A percentile compares a stretch with the other conserved stretches of the same genome.
Conservation (phyloP, 2,329 filamentous ascomycete genomes). For the Monosporascus sp. region DNA sequence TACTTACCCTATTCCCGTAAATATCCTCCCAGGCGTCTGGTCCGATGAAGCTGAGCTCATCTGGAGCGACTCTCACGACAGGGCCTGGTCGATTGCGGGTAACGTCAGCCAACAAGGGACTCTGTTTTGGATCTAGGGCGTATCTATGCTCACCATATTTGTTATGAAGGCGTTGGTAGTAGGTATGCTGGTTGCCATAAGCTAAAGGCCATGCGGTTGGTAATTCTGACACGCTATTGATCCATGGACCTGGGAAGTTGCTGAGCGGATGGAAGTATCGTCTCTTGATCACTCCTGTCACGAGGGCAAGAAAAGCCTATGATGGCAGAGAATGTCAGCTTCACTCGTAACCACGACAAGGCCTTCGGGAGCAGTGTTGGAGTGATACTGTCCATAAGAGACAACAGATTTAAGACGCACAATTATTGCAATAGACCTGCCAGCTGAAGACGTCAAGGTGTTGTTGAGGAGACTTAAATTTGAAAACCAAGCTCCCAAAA, state of each 20-base stretch:
- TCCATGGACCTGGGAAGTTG: constrained; percentile 18
- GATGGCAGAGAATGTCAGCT: too few relatives aligned
- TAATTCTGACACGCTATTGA: constrained; percentile 17
- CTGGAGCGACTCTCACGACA: constrained; percentile 20
- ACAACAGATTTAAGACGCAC: too few relatives aligned
- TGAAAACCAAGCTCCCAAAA: too few relatives aligned
- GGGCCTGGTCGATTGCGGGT: background rate
- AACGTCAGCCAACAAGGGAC: too few relatives aligned
- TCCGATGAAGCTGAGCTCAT: constrained; percentile 22
- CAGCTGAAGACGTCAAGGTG: too few relatives aligned
- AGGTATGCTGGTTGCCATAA: constrained; percentile 18
- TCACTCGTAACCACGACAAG: too few relatives aligned
- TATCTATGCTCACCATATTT: constrained; percentile 12
- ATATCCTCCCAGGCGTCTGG: constrained; percentile 24
- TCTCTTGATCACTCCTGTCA: background rate
- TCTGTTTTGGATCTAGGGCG: too few relatives aligned
- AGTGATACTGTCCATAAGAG: too few relatives aligned
- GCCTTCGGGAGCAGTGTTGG: too few relatives aligned
- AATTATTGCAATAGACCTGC: too few relatives aligned
- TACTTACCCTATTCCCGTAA: constrained; percentile 19
- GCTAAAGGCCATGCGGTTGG: constrained; percentile 15
- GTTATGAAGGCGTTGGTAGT: constrained; percentile 20
- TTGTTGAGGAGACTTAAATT: too few relatives aligned
- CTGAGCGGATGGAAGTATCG: constrained; percentile 18
- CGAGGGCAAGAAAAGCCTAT: too few relatives aligned